Evolutionary conservation across 768 basidiomycete species (phyloP), one percentile per base, ranked within the genome.

Genomic region (Mycena capillaripes): DNA sequence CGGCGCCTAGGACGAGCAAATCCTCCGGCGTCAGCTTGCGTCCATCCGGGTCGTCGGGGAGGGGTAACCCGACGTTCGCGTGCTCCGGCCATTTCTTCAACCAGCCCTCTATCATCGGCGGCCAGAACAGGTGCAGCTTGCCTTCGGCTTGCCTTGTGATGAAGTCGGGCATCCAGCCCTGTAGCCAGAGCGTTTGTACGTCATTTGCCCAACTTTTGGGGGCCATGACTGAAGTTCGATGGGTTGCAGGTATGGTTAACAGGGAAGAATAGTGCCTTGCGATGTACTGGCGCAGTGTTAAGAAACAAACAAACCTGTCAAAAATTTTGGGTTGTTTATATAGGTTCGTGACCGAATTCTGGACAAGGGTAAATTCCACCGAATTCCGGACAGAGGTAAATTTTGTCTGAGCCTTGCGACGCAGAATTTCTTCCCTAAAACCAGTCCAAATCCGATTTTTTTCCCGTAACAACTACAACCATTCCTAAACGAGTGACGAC

Each of bases 91-190:
- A 61, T 3, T 17, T 9, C 8, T 8, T 6, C 23, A 69, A 61
- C 38, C 36, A 69, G 0, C 12, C 59, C 19, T 69, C 60, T 10
- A 2, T 0, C 59, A 69, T 21, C 2, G 60, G 14, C 2, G 58
- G 58, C 68, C 59, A 61, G 59, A 69, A 62, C 1, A 55, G 60
- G 27, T 40, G 32, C 8, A 69, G 50, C 11, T 69, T 61, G 3
- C 23, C 21, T 17, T 69, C 50, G 0, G 58, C 68, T 19, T 69
- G 68, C 6, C 59, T n/a, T 23, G 34, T 10, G 17, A 69, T 55
- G 52, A 52, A 69, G 29, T 55, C 29, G 16, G 58, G 36, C n/a
- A 62, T 2, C 59, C 52, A 53, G 9, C 8, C 17, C 0, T 23
- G 10, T 0, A 69, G 60, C 19, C 10, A 56, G 3, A 2, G 9